Evolutionary conservation across 768 basidiomycete species (phyloP), one percentile per base, ranked within the genome.

Genomic region (Tricholoma furcatifolium): DNA sequence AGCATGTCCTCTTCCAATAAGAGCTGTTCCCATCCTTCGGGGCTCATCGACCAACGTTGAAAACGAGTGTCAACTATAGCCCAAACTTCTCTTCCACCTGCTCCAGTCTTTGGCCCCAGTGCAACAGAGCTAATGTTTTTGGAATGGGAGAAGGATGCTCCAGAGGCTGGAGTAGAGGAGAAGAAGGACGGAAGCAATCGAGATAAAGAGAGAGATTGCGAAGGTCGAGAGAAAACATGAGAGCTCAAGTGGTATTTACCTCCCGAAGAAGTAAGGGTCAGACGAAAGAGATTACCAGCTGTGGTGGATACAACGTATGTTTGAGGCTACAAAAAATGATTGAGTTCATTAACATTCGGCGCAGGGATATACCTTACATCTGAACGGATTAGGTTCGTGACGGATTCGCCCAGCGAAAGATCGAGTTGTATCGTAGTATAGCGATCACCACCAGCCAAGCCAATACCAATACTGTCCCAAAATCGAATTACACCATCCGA

Each of bases 381-480:
- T 36, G 79, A 74, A 30, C 88, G 81, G 50, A 81, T 72, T n/a
- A 91, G 65, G 58, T 80, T 84, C 3, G 87, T 88, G 12, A 88
- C 76, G 43, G 74, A 73, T 63, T 91, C 88, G 1, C 77, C 79
- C 4, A 72, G 57, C 24, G 70, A 70, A 42, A 90, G 66, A 18
- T 76, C 72, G 45, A 88, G 59, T 9, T 74, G 60, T 4, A 76
- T 70, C 23, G 78, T 76, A 9, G 76, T 75, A 62, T 76, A 87
- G 55, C 83, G 82, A 34, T 88, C 81, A 8, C 88, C 90, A 11
- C 91, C 90, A 2, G 91, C 88, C 12, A 93, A 79, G 14, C 90
- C 90, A 53, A 87, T 88, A 4, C 85, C 85, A 39, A 95, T 87
- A 54, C 85, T 87, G 51, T 93, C 87, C 94, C 94, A 98, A 65